Evolutionary conservation across 2,329 filamentous ascomycete species (phyloP), one percentile per base, ranked within the genome.

Genomic region (Cryphonectria carpinicola): DNA sequence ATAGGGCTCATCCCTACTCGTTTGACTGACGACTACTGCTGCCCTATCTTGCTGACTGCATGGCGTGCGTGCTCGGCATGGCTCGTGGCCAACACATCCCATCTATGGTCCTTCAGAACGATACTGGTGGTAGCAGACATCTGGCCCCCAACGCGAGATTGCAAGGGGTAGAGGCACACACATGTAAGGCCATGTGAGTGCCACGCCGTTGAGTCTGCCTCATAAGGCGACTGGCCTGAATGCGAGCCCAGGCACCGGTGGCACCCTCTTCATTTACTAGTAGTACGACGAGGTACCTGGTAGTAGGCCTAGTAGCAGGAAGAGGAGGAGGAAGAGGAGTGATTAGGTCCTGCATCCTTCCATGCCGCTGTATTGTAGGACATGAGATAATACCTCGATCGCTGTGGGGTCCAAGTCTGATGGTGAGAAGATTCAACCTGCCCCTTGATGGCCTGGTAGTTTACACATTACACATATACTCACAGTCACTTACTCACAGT

Each of bases 201-300:
- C 17, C 8, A 39, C 22, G 35, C 22, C 19, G 32, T 61, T 61
- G 35, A 61, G 19, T 61, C 58, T 61, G 58, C 58, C 58, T 61
- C 35, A 13, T 17, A 37, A 39, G 17, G 32, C 32, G 58, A 61
- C 19, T 39, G 58, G 58, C 22, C 58, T 35, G 22, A n/a, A 37
- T 61, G 35, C 58, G 58, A 61, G 58, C 35, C 54, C 58, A 61
- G 58, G 58, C 58, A 61, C 35, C 32, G 32, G 22, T 19, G n/a
- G 7, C 35, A 32, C 28, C 17, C 35, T 37, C 35, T 61, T 22
- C 19, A 22, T 49, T 49, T 49, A 49, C 22, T 22, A 28, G 54
- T 58, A 39, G 37, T 13, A 39, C 8, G 10, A 58, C 54, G 25
- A 14, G 25, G 54, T 58, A 14, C 25, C 4, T 58, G 19, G 54